Base-by-base conservation (phyloP, 257 asterid species). In the Ocimum tenuiflorum region DNA sequence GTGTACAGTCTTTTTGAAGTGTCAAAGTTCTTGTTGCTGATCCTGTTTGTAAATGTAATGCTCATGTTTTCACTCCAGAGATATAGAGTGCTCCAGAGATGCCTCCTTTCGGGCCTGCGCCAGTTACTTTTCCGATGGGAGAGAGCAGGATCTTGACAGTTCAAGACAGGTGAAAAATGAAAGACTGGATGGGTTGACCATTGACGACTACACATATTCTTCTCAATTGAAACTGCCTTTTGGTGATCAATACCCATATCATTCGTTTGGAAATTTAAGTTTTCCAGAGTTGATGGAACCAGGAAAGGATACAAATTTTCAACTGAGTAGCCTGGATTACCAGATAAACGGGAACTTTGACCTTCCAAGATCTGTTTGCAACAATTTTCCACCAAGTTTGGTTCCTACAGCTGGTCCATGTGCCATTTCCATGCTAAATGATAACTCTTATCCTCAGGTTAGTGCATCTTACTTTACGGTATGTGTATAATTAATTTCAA, bases 381-480 rank as follows among this genome's bases (percentile, higher is more conserved):
- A 71, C 73, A 73, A 60, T 55, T 56, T 73, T 33, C 78, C 76
- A 8, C 79, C 73, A 49, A 67, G 73, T 53, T 79, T 87, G 80
- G 73, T 73, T 73, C 82, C 85, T 15, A 19, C 80, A 33, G 55
- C 82, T 27, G 82, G 76, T 33, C 54, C 82, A 3, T 77, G 82
- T 18, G 73, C 62, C 41, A 68, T 82, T 73, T 79, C 85, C 70
- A 75, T 70, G 78, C 81, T 88, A 0, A 79, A 81, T 33, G 80
- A 72, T 42, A 77, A 73, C 75, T 69, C 95, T 43, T 88, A 73
- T 67, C 79, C 79, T 15, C 95, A 80, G 95, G 94, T 86, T 31
- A 75, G 78, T 55, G 33, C 6, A 1, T 38, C 22, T 17, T 4
- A 27, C 2, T 27, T 4, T 27, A 4, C 4, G 31, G 31, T 27